Base-by-base conservation (phyloP, 192 early-diverging fungal species). In the Entophlyctis helioformis region DNA sequence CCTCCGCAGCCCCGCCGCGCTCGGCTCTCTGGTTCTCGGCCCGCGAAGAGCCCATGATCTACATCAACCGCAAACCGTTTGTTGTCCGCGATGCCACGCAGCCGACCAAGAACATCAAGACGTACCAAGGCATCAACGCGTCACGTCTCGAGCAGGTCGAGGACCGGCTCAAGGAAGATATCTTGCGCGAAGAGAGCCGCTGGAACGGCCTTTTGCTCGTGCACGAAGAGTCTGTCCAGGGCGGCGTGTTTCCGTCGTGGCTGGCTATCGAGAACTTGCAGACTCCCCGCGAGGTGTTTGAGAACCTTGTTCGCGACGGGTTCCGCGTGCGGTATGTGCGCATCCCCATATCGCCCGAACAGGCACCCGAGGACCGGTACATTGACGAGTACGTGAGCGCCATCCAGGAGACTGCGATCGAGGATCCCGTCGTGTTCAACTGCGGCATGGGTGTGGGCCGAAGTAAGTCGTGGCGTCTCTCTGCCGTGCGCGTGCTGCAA, bases 401-500 rank as follows among this genome's bases (percentile, higher is more conserved):
- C 1, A 63, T 81, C 33, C 63, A 66, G 27, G 34, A 47, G 3
- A 42, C 59, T 3, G 44, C 44, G 10, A 47, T 54, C 0, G 39
- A 51, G 1, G 72, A 74, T 48, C 57, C 71, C 8, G 48, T 79
- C 4, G 60, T 81, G 9, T 76, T 81, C 45, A 76, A 76, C 37
- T 81, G 79, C 53, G 79, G 79, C 6, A 74, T 77, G 68, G 79
- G 79, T 9, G 69, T 62, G 13, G 79, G 76, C 15, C 40, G 79
- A 35, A 81, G 67, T 69, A 56, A 2, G 60, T 42, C 15, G 15
- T 44, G 20, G 28, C 28, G 5, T 44, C 20, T 42, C 29, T 41
- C 15, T 38, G 19, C 32, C 3, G 6, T 51, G 15, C 26, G 39
- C 26, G 15, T 39, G 11, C 24, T 24, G 3, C 37, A 9, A 23